These are phyloP conservation scores for Pseudoneurospora amorphoporcata DNA, from an alignment of 495 filamentous ascomycete genomes.

Conservation along the genomic window DNA sequence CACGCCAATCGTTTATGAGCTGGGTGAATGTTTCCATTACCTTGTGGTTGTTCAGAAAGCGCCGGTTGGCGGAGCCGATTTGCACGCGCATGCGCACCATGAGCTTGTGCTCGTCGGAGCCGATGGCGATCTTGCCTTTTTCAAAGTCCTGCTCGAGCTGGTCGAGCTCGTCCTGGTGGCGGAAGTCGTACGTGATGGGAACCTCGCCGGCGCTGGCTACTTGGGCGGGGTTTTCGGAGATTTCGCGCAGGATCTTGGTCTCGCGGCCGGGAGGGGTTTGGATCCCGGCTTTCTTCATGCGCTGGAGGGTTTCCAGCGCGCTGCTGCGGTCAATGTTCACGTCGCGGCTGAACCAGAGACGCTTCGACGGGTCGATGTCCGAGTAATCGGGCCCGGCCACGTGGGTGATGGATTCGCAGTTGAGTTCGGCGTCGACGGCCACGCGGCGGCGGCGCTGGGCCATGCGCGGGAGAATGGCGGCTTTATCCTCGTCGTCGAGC, in stretches of 20 bases:
- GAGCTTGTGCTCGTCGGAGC: slow-evolving; percentile 10
- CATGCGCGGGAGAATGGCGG: slow-evolving; percentile 42
- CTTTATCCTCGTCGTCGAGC: slow-evolving; percentile 40
- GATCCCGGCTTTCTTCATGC: slow-evolving; percentile 28
- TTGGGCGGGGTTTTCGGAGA: slow-evolving; percentile 8
- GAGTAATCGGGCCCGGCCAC: slow-evolving; percentile 24
- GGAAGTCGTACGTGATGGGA: slow-evolving; percentile 16
- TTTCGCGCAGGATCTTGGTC: slow-evolving; percentile 18
- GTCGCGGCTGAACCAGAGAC: slow-evolving; percentile 20
- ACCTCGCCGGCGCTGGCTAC: not conserved
- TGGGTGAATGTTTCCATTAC: slow-evolving; percentile 11
- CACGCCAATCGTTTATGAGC: not conserved
- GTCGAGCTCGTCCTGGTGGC: slow-evolving; percentile 20
- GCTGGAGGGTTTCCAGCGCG: slow-evolving; percentile 8
- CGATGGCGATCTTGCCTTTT: slow-evolving; percentile 9
- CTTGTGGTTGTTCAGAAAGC: slow-evolving; percentile 16
- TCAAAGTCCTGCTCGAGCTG: slow-evolving; percentile 22
- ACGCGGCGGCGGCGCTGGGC: slow-evolving; percentile 41
- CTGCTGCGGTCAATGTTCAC: slow-evolving; percentile 25
- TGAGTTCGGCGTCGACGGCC: slow-evolving; percentile 46
- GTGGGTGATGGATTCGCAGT: slow-evolving; percentile 37
- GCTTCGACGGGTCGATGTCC: not conserved
- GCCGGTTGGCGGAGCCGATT: slow-evolving; percentile 11
- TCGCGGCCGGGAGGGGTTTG: slow-evolving; percentile 19
- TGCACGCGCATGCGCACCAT: slow-evolving; percentile 17